These are phyloP conservation scores for Boletus rubroflammeus DNA, from an alignment of 768 basidiomycete genomes.

Conservation along the genomic window DNA sequence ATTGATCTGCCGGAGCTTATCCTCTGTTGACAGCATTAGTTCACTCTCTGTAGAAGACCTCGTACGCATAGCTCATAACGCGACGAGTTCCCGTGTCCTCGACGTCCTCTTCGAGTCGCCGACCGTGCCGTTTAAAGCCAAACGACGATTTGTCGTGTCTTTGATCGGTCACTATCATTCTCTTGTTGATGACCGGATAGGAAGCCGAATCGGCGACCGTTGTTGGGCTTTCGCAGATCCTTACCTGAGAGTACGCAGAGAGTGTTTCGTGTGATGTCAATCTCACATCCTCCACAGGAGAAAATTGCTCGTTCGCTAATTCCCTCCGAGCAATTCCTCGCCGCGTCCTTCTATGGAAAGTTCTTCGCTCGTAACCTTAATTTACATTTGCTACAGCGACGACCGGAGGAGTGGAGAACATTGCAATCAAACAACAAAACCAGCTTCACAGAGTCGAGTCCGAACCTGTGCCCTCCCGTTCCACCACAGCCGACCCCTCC, in stretches of 20 bases:
- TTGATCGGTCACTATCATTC: constrained; percentile 77
- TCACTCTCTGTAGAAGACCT: constrained; percentile 57
- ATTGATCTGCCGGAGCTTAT: constrained; percentile 5
- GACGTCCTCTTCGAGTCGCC: constrained; percentile 73
- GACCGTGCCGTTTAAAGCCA: constrained; percentile 58
- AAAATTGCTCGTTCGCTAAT: constrained; percentile 85
- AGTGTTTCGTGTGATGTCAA: not conserved
- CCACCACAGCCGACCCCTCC: not conserved
- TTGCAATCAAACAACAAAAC: constrained; percentile 49
- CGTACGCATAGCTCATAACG: constrained; percentile 55
- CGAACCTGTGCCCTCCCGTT: constrained; percentile 13
- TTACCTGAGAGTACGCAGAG: constrained; percentile 70
- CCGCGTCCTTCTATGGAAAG: constrained; percentile 79
- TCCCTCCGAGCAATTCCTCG: constrained; percentile 64
- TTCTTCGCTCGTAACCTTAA: constrained; percentile 81
- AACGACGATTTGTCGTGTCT: constrained; percentile 66
- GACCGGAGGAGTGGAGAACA: constrained; percentile 82
- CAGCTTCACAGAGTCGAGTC: constrained; percentile 7
- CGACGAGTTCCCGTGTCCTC: constrained; percentile 73
- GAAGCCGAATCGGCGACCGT: constrained; percentile 86
- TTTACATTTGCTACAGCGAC: constrained; percentile 70
- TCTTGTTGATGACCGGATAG: constrained; percentile 87
- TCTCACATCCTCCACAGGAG: constrained; percentile 50
- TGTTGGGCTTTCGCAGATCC: constrained; percentile 91
- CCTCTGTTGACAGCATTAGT: constrained; percentile 44